Evolutionary conservation across 1,139 yeast genomes (phyloP), one percentile per base, ranked within the genome.

Genomic region (Lizanozyma gosingica): DNA sequence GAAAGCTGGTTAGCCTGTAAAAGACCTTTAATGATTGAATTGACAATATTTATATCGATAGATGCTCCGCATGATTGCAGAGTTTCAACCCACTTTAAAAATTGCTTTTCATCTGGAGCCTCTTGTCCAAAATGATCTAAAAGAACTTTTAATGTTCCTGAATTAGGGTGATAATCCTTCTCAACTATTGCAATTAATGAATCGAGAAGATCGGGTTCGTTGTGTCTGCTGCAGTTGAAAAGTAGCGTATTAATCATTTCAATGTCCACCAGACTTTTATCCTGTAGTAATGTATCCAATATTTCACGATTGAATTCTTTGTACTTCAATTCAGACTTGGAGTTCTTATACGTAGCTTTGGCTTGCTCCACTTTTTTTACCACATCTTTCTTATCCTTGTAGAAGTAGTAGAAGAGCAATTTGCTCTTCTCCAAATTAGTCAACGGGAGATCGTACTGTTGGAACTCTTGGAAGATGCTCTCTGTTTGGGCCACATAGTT

Each of bases 321-420:
- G 11, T 22, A 22, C 6, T 22, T 11, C 6, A 22, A 11, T 6
- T 6, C 11, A 22, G 29, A 22, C 29, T 22, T 22, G 6, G 29
- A 6, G 11, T 22, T 22, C 29, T 22, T 22, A 11, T 22, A 22
- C 29, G 6, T 6, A 6, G 6, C 29, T 22, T 22, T 22, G 6
- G 29, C 29, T 22, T 22, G 9, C 6, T 6, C 11, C 9, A 22
- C 11, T 22, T 11, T 22, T 6, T 22, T 11, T 6, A 22, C 29
- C 29, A 22, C 29, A 6, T 22, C 9, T 22, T 22, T 22, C 29
- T 54, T 45, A 42, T 69, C 73, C 35, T 52, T 56, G 48, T 52
- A 68, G 43, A 63, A 66, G 6, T 54, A 51, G 41, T 57, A 49
- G 42, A 56, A 60, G 2, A 67, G 41, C 38, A 65, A 45, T 33